Percentiles rank a stretch among this genome's conserved stretches.
Evolutionary conservation across 768 basidiomycete genomes (phyloP).

Genomic region (Hericium erinaceus): DNA sequence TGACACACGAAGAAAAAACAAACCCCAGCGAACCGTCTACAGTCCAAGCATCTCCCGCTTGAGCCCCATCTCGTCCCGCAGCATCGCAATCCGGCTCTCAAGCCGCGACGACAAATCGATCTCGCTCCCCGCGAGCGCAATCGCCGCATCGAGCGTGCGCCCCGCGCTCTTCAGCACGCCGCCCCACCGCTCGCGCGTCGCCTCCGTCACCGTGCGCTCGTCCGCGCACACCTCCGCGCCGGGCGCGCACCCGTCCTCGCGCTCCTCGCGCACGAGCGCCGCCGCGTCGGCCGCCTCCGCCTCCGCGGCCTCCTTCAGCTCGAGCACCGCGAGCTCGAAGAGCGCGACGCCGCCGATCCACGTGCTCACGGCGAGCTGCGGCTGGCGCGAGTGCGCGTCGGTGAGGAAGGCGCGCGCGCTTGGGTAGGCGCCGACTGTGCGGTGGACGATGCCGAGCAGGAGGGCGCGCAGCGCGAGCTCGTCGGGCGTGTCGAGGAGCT

Average conservation of each 20-base stretch:
- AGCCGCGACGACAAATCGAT: constrained; percentile 60
- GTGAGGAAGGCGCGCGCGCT: constrained; percentile 39
- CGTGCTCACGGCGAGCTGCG: constrained; percentile 38
- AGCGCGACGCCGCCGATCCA: constrained; percentile 62
- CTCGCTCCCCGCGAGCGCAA: constrained; percentile 36
- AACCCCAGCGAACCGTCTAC: background rate
- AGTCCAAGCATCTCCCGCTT: constrained; percentile 43
- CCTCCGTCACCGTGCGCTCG: constrained; percentile 3
- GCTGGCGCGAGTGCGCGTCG: constrained; percentile 38
- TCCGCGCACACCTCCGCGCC: background rate
- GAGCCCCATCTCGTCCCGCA: constrained; percentile 56
- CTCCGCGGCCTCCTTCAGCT: constrained; percentile 41
- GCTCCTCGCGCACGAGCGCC: constrained; percentile 12
- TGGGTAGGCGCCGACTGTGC: constrained; percentile 39
- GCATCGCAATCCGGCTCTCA: constrained; percentile 61
- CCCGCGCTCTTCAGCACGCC: constrained; percentile 37
- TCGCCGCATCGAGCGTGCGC: constrained; percentile 42
- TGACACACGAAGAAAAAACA: too few relatives aligned
- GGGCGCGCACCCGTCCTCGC: constrained; percentile 7
- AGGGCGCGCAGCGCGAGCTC: constrained; percentile 62
- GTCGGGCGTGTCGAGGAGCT: constrained; percentile 58
- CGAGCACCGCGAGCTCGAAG: constrained; percentile 66
- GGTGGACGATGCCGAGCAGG: constrained; percentile 58
- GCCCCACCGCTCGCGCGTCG: constrained; percentile 30
- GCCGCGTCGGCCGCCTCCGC: constrained; percentile 21